Evolutionary conservation across 139 green algal genomes (phyloP), one percentile per base, ranked within the genome.

Genomic region (Asterochloris erici): DNA sequence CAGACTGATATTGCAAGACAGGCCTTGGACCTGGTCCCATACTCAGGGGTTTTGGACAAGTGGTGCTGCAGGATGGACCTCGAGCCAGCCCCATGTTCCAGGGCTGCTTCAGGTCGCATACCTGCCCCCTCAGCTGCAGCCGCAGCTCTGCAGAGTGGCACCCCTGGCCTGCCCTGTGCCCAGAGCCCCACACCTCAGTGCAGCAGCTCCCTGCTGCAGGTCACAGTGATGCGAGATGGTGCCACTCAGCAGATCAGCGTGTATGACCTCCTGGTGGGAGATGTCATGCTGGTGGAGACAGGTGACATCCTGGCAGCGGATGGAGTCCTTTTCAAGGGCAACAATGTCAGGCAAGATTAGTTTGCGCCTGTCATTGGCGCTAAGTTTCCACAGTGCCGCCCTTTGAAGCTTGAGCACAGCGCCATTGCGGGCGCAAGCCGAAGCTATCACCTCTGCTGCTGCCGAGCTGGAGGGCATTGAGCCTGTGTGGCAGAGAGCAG

Each of bases 241-340:
- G 16, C 21, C 27, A 87, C 94, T 79, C 6, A 78, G 60, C 62
- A 76, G 0, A 63, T 97, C n/a, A 88, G 83, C 75, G 86, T 80
- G 11, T 88, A 78, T 38, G 88, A 94, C 9, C 84, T 97, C 68
- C 70, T 98, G 81, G 92, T 95, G 63, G 94, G 94, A 0, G 94
- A 98, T 84, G 63, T 97, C 63, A 74, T 96, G 83, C 68, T 96
- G 76, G 79, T 98, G 54, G 91, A 96, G 85, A 88, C 89, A 15
- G 94, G 94, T 0, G 94, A 98, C 86, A 96, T 98, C 73, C 81
- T 98, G 54, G 82, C 85, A n/a, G 90, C 92, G 12, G 94, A 98
- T 76, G 93, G 92, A 0, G 17, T 98, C 38, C 85, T 97, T 63
- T 79, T 95, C 17, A 60, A 82, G 12, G 92, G 90, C n/a, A 86